Percentiles rank a stretch among this genome's conserved stretches.
Evolutionary conservation across 148 eudicot genomes (phyloP).

Genomic region (Nyssa sinensis): DNA sequence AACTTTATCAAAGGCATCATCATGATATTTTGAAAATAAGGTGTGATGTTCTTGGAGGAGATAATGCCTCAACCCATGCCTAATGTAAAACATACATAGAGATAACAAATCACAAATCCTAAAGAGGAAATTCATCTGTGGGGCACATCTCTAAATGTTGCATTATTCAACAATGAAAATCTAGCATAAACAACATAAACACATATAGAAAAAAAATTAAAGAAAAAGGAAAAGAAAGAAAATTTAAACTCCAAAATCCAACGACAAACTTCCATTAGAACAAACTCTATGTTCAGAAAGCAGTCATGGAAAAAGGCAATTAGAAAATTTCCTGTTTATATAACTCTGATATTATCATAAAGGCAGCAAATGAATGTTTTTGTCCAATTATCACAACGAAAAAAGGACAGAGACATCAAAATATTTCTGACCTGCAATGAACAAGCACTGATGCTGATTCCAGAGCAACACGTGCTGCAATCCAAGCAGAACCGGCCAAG

Average conservation of each 20-base stretch:
- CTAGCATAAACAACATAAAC: background rate
- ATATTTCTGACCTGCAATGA: slow-evolving; percentile 80
- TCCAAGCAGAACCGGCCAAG: slow-evolving; percentile 98
- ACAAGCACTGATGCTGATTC: slow-evolving; percentile 98
- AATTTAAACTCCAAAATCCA: background rate
- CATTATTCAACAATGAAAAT: background rate
- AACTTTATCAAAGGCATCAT: too few relatives aligned
- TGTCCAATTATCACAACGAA: slow-evolving; percentile 1
- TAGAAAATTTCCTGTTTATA: background rate
- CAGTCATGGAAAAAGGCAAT: background rate
- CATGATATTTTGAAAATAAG: background rate
- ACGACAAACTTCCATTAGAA: background rate
- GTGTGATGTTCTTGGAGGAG: background rate
- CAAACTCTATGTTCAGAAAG: background rate
- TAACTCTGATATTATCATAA: background rate
- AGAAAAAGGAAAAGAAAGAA: background rate
- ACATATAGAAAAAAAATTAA: background rate
- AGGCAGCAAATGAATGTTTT: background rate
- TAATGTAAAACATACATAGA: too few relatives aligned
- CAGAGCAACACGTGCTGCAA: slow-evolving; percentile 90
- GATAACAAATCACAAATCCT: too few relatives aligned
- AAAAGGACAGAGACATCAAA: background rate
- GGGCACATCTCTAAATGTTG: background rate
- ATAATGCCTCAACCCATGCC: background rate
- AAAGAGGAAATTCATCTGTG: background rate